phyloP scores from a whole-genome alignment of 1,284 basidiomycete genomes.

The Naganishia liquefaciens region DNA sequence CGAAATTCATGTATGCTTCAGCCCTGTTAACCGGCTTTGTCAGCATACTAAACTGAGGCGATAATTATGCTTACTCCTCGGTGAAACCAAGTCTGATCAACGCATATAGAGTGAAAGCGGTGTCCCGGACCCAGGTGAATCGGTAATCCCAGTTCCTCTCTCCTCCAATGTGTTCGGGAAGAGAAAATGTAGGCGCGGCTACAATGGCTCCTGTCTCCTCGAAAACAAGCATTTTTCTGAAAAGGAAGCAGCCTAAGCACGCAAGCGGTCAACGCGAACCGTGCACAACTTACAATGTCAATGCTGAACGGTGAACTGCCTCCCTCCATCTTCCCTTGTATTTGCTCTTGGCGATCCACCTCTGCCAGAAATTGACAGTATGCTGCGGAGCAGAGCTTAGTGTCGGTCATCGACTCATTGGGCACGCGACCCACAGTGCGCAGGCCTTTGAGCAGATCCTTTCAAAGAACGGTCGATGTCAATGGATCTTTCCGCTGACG shows the following conservation, averaged over 20 bases:
- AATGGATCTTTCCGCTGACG: not conserved
- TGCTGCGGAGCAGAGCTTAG: constrained; percentile 42
- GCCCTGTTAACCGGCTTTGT: constrained; percentile 32
- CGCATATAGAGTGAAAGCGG: constrained; percentile 87
- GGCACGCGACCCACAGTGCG: constrained; percentile 56
- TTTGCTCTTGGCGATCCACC: constrained; percentile 69
- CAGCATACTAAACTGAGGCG: constrained; percentile 32
- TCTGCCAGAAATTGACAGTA: constrained; percentile 82
- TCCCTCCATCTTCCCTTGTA: constrained; percentile 94
- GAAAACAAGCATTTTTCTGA: constrained; percentile 53
- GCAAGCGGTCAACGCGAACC: not conserved
- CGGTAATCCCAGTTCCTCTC: constrained; percentile 72
- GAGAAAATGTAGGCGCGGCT: constrained; percentile 86
- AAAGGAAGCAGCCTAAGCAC: not conserved
- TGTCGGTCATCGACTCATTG: not conserved
- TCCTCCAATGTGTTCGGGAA: constrained; percentile 87
- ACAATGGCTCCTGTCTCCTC: constrained; percentile 70
- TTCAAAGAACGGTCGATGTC: not conserved
- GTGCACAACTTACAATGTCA: constrained; percentile 58
- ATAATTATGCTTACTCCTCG: constrained; percentile 68
- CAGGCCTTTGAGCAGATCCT: constrained; percentile 62
- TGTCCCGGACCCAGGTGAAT: constrained; percentile 71
- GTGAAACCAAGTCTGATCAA: constrained; percentile 87
- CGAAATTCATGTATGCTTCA: constrained; percentile 77
- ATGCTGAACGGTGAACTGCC: constrained; percentile 78